Percentiles rank a stretch among this genome's conserved stretches.
These are phyloP conservation scores for Lojkania enalia DNA, from an alignment of 2,329 filamentous ascomycete species.

Conservation along the genomic window DNA sequence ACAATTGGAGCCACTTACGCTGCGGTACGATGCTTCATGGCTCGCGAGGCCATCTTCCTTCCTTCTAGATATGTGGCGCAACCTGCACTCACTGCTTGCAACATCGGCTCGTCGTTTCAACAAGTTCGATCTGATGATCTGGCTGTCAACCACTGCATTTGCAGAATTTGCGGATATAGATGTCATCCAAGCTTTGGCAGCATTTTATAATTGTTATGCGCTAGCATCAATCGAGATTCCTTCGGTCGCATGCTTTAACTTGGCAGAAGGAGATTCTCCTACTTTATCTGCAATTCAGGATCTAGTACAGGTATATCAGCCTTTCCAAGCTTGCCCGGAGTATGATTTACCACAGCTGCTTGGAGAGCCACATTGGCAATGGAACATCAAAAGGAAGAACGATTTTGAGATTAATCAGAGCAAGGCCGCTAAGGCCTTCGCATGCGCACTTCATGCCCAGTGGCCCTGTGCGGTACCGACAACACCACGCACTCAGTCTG, in stretches of 20 bases:
- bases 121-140: conserved; percentile 30
- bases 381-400: conserved; percentile 9
- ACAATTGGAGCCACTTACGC: too few species aligned
- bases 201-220: conserved; percentile 19
- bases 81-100: too few species aligned
- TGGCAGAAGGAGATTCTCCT: conserved; percentile 16
- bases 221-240: conserved; percentile 17
- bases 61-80: too few species aligned
- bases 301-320: neutral
- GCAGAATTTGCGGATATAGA: conserved; percentile 23
- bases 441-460: conserved; percentile 18
- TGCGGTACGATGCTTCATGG: too few species aligned
- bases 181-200: conserved; percentile 25
- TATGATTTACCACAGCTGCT: conserved; percentile 13
- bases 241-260: neutral
- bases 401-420: conserved; percentile 10
- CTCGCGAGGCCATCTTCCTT: too few species aligned
- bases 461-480: conserved; percentile 20
- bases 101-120: too few species aligned
- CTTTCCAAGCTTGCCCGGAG: conserved; percentile 21
- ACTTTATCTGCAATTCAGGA: conserved; percentile 3
- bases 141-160: conserved; percentile 33
- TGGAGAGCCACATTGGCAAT: conserved; percentile 17
- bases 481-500: conserved; percentile 8
- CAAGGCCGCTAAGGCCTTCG: conserved; percentile 16